A percentile compares a stretch with the other conserved stretches of the same genome.
Evolutionary conservation across 202 grass and related monocot species (phyloP).

Genomic region (Saccharum hybrid): DNA sequence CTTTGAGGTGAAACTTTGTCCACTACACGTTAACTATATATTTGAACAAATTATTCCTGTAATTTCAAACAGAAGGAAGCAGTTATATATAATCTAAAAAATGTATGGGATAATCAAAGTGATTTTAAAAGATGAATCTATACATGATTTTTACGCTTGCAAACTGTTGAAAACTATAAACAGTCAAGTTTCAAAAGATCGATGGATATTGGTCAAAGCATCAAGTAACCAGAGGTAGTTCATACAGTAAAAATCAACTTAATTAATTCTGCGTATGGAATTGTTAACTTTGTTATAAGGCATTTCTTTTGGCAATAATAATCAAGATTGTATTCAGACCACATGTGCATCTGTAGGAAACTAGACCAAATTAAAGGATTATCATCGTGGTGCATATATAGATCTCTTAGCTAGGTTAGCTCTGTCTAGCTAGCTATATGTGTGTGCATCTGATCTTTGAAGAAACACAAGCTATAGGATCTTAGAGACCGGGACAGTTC

Average conservation of each 20-base stretch:
- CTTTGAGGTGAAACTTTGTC: too few relatives aligned
- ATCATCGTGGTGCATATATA: not conserved
- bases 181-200: too few relatives aligned
- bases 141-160: not conserved
- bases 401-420: not conserved
- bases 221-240: not conserved
- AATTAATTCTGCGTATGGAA: not conserved
- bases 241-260: not conserved
- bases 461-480: constrained; percentile 26
- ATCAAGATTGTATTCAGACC: not conserved
- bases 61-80: not conserved
- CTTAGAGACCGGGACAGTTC: not conserved
- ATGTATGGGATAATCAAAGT: not conserved
- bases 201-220: too few relatives aligned
- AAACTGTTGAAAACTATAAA: too few relatives aligned
- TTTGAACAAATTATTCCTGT: not conserved
- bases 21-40: not conserved
- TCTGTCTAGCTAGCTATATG: not conserved
- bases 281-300: not conserved
- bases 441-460: not conserved
- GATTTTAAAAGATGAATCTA: not conserved
- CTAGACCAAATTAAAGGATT: not conserved
- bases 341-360: not conserved
- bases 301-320: not conserved
- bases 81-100: not conserved